Evolutionary conservation across 2,329 filamentous ascomycete genomes (phyloP), one percentile per base, ranked within the genome.

Genomic region (Cladosporium phlei): DNA sequence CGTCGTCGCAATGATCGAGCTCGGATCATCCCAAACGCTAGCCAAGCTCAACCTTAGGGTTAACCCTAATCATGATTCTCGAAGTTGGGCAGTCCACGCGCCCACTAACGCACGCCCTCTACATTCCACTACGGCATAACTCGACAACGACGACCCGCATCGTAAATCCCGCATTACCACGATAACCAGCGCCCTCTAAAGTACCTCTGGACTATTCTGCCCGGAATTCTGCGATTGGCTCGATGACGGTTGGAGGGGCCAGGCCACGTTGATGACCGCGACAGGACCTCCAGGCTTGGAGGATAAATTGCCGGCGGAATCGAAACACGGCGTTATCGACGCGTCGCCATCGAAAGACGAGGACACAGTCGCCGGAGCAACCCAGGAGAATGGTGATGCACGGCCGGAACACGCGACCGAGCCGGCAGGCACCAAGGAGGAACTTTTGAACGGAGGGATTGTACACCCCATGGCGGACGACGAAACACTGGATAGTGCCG

Each of bases 101-200:
- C n/a, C n/a, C 42, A 45, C 30, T 22, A 10, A 22, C 19, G 24
- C 37, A 28, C 39, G n/a, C 32, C 35, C 39, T 32, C 46, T 52
- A 46, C 47, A 48, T 17, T 19, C n/a, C n/a, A n/a, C n/a, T n/a
- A 44, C 49, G 48, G 50, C 49, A 57, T 59, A 65, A 54, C 59
- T 54, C 55, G 44, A 53, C 52, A 49, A 46, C 58, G 46, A 53
- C 52, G 48, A 27, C 51, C 52, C 57, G 54, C 55, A 65, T 47
- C 56, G 47, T 37, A 48, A 54, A 55, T 68, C 54, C 50, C 61
- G 66, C 38, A 52, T 48, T 61, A 46, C 48, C 58, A 66, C 52
- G 52, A 24, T 37, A 50, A 25, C 52, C 53, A 39, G 24, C 47
- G 46, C 22, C 32, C 21, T 32, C 24, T 38, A 7, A 21, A 27